Conservation (phyloP, 1,284 basidiomycete genomes). For the Ganoderma leucocontextum region DNA sequence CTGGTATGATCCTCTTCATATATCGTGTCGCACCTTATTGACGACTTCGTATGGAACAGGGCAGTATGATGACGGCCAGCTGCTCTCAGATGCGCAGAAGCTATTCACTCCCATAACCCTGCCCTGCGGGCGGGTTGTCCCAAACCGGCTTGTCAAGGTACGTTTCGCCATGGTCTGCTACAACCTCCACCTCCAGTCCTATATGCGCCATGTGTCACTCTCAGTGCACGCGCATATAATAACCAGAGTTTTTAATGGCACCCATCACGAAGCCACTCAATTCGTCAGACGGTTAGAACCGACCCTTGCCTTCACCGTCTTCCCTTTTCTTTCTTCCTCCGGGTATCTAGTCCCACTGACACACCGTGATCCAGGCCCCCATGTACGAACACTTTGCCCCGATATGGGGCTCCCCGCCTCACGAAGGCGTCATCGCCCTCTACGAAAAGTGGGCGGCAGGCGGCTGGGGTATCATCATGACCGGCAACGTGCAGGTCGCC, state of each 20-base stretch:
- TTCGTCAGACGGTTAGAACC: no score
- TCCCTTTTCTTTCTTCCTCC: neutral
- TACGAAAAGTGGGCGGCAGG: constrained; percentile 83
- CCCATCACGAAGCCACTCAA: no score
- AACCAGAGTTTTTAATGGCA: no score
- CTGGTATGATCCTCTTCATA: neutral
- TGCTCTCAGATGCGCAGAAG: constrained; percentile 20
- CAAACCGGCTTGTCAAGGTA: constrained; percentile 39
- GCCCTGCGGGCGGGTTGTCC: constrained; percentile 33
- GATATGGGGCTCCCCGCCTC: constrained; percentile 79
- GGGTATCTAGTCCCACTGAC: neutral
- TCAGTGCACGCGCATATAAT: no score
- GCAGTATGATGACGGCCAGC: constrained; percentile 6
- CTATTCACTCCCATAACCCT: constrained; percentile 28
- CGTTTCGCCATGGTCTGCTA: neutral
- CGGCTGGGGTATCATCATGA: constrained; percentile 90
- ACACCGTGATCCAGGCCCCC: constrained; percentile 61
- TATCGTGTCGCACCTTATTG: neutral
- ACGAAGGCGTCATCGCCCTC: constrained; percentile 65
- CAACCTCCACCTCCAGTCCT: neutral
- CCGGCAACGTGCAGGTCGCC: constrained; percentile 89
- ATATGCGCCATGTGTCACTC: no score
- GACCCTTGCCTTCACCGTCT: no score
- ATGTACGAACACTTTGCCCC: constrained; percentile 86
- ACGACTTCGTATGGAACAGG: neutral